Evolutionary conservation across 1,284 basidiomycete species (phyloP).

Genomic region (Naganishia liquefaciens): DNA sequence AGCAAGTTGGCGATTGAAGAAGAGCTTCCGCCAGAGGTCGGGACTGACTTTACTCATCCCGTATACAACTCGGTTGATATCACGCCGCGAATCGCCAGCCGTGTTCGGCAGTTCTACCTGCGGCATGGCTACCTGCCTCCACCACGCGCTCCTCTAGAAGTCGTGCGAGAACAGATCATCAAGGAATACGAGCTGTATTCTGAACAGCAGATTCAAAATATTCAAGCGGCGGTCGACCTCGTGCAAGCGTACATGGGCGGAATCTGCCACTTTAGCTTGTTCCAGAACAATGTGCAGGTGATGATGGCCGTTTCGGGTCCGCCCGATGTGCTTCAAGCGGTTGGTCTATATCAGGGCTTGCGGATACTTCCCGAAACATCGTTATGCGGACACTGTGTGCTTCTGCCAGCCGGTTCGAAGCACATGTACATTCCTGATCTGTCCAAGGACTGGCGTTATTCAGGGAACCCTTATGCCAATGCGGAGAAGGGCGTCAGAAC

Average conservation of each 20-base stretch:
- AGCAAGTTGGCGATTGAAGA: background rate
- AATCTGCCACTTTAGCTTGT: constrained; percentile 38
- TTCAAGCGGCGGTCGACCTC: constrained; percentile 34
- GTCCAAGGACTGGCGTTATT: constrained; percentile 38
- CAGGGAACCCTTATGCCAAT: constrained; percentile 37
- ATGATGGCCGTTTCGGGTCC: constrained; percentile 35
- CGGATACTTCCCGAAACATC: constrained; percentile 35
- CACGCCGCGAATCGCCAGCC: background rate
- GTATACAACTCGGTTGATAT: constrained; percentile 25
- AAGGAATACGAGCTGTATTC: constrained; percentile 39
- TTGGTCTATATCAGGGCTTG: constrained; percentile 29
- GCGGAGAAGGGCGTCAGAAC: constrained; percentile 3
- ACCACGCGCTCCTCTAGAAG: constrained; percentile 38
- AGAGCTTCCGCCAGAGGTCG: background rate
- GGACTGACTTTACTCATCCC: constrained; percentile 7
- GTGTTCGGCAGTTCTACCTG: constrained; percentile 34
- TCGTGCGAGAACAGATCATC: constrained; percentile 35
- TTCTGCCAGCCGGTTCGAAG: constrained; percentile 13
- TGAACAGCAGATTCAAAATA: constrained; percentile 35
- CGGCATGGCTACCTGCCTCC: constrained; percentile 38
- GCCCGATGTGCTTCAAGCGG: constrained; percentile 20
- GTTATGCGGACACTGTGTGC: constrained; percentile 39
- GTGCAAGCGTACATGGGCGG: constrained; percentile 33
- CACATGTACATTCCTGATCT: constrained; percentile 34
- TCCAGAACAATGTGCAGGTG: constrained; percentile 35